Percentiles rank a stretch among this genome's conserved stretches.
phyloP scores from a whole-genome alignment of 176 grass and related monocot genomes.

The Ensete glaucum region DNA sequence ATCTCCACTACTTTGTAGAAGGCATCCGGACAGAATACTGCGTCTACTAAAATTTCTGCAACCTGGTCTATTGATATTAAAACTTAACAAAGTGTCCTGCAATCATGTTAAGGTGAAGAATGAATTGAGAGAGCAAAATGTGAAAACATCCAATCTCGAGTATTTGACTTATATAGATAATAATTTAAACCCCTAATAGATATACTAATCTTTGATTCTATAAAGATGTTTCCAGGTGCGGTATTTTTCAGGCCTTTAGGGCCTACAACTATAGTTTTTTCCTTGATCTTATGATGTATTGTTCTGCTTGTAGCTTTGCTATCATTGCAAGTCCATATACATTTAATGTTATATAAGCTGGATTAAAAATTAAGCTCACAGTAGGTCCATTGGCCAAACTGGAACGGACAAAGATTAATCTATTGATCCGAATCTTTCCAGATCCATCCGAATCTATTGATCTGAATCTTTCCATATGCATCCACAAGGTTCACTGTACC shows the following conservation, averaged over 20 bases:
- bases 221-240: slow-evolving; percentile 32
- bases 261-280: slow-evolving; percentile 62
- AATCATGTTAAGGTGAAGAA: too few species aligned
- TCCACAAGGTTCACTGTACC: slow-evolving; percentile 56
- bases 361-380: slow-evolving; percentile 53
- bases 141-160: neutral
- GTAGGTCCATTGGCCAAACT: slow-evolving; percentile 40
- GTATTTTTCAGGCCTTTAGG: slow-evolving; percentile 50
- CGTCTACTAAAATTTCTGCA: too few species aligned
- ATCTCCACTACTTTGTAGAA: too few species aligned
- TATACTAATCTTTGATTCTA: slow-evolving; percentile 36
- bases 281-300: slow-evolving; percentile 43
- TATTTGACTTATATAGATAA: too few species aligned
- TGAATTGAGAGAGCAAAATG: neutral
- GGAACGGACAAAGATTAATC: slow-evolving; percentile 47
- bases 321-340: slow-evolving; percentile 42
- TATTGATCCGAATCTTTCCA: neutral
- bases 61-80: too few species aligned
- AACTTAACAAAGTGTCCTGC: too few species aligned
- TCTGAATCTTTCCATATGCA: slow-evolving; percentile 38
- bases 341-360: slow-evolving; percentile 49
- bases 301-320: slow-evolving; percentile 55
- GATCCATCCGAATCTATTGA: slow-evolving; percentile 1
- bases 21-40: too few species aligned
- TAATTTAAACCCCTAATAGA: neutral